Evolutionary conservation across 1,284 basidiomycete genomes (phyloP).

Genomic region (Ustilago vetiveriae): DNA sequence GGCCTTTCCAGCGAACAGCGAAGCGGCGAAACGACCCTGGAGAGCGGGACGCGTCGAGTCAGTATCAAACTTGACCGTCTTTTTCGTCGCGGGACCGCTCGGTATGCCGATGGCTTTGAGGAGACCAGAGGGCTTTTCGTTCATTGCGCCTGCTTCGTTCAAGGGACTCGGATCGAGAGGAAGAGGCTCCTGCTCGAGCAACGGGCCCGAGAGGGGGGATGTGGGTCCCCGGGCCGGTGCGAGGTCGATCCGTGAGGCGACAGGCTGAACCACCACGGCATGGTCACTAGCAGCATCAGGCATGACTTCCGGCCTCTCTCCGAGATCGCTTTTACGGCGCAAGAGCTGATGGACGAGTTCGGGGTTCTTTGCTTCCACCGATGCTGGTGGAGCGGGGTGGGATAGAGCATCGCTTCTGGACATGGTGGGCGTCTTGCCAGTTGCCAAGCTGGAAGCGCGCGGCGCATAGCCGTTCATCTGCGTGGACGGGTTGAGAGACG

Average conservation of each 20-base stretch:
- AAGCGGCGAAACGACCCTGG: slow-evolving; percentile 30
- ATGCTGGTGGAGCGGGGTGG: slow-evolving; percentile 52
- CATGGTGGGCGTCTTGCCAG: slow-evolving; percentile 20
- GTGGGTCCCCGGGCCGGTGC: slow-evolving; percentile 15
- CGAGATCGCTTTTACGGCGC: slow-evolving; percentile 46
- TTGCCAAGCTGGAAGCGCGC: slow-evolving; percentile 25
- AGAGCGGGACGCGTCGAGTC: slow-evolving; percentile 14
- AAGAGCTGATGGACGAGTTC: slow-evolving; percentile 51
- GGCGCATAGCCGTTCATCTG: slow-evolving; percentile 19
- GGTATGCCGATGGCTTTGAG: slow-evolving; percentile 16
- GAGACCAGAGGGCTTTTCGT: slow-evolving; percentile 1
- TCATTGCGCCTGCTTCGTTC: slow-evolving; percentile 3
- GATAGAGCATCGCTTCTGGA: slow-evolving; percentile 36
- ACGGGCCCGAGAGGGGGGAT: neutral
- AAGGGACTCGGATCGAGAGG: slow-evolving; percentile 23
- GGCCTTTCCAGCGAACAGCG: slow-evolving; percentile 37
- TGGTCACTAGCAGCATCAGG: slow-evolving; percentile 52
- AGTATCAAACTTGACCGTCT: slow-evolving; percentile 51
- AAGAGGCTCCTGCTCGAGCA: slow-evolving; percentile 35
- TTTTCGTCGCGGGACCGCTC: slow-evolving; percentile 18
- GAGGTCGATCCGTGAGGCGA: slow-evolving; percentile 19
- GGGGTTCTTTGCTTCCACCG: slow-evolving; percentile 47
- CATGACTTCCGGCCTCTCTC: slow-evolving; percentile 9
- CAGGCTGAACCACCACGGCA: slow-evolving; percentile 27
- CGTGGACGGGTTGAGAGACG: slow-evolving; percentile 22